Base-by-base conservation (phyloP, 805 yeast genomes). In the Martiniozyma abietophila region DNA sequence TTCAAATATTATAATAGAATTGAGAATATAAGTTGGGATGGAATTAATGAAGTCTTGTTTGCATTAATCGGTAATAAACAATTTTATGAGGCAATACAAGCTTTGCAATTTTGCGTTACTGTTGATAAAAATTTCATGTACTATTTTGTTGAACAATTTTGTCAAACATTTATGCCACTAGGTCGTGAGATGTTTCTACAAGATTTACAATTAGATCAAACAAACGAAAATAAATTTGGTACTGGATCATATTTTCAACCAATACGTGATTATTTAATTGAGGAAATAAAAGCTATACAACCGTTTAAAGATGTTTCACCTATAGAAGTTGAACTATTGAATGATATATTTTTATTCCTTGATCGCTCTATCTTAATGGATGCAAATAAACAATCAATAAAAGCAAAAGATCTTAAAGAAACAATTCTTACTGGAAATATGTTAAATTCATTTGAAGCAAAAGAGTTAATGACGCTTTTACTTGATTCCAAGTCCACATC, bases 1-100 rank as follows among this genome's bases (percentile, higher is more conserved):
- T 51, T 43, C 34, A 45, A 44, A 12, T 51, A 51, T 35, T 48
- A 54, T 38, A 56, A 56, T 38, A 45, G 52, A 29, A 39, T 38
- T 24, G 57, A 48, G 19, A 49, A 55, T 3, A 49, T 47, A n/a
- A 28, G 56, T 12, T 50, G 33, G 36, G 40, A 51, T 10, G 37
- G 49, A 8, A 44, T 59, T 11, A 46, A 59, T 5, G 44, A 47
- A 33, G 40, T 43, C 18, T 42, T 43, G 16, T 38, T 47, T 33
- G 32, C 36, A 9, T 49, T 56, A 16, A 35, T 50, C 8, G 43
- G 49, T 22, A 32, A 26, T 22, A 34, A 34, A 14, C 22, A 42
- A 11, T 47, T 45, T 28, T 46, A 47, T 25, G 44, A 46, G 16
- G 49, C 44, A 4, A 42, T 48, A 42, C 25, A 36, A 23, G 44